A percentile compares a stretch with the other conserved stretches of the same genome.
These are phyloP conservation scores for Hemerocallis citrina DNA, from an alignment of 106 monocot genomes.

Conservation along the genomic window DNA sequence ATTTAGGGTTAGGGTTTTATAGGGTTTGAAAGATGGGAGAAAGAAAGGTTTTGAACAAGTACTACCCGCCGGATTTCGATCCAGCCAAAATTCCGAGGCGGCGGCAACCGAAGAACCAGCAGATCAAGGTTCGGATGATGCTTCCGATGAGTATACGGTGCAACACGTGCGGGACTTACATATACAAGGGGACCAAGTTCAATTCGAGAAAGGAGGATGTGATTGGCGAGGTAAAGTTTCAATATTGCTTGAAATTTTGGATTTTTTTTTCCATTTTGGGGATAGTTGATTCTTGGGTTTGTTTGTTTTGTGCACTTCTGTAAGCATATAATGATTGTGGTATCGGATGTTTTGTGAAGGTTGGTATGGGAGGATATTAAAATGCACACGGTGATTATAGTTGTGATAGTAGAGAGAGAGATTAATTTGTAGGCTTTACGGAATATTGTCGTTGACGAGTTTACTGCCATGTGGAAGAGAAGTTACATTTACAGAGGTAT, in stretches of 20 bases:
- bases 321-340: too few species aligned
- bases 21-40: constrained; percentile 89
- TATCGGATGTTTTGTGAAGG: constrained; percentile 2
- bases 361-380: too few species aligned
- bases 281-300: neutral
- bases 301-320: too few species aligned
- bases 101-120: constrained; percentile 83
- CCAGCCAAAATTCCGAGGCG: constrained; percentile 89
- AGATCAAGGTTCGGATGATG: constrained; percentile 98
- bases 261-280: neutral
- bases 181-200: constrained; percentile 99
- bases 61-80: constrained; percentile 98
- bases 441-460: too few species aligned
- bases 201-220: constrained; percentile 96
- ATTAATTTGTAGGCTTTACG: too few species aligned
- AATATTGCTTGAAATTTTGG: neutral
- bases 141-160: constrained; percentile 97
- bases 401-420: too few species aligned
- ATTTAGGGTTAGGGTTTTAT: too few species aligned
- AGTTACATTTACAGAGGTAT: too few species aligned
- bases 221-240: constrained; percentile 64
- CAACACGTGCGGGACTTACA: constrained; percentile 85
- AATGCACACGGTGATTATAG: too few species aligned
- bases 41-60: constrained; percentile 90
- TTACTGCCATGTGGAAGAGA: too few species aligned